These are phyloP conservation scores for Cucurbitaria berberidis DNA, from an alignment of 2,329 filamentous ascomycete species.

Conservation along the genomic window DNA sequence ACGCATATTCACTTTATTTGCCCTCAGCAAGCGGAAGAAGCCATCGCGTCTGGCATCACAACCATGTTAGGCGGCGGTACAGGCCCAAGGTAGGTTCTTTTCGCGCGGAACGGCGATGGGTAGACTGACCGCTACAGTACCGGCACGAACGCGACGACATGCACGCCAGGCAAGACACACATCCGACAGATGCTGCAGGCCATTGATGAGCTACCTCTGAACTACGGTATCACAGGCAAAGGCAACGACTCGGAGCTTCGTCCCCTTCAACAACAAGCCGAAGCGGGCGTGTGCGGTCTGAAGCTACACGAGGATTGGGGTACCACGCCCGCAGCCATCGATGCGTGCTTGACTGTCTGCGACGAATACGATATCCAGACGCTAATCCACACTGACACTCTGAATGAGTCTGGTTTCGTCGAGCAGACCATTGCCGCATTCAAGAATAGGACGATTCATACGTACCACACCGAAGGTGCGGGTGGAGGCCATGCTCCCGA, in stretches of 20 bases:
- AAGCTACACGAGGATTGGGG: conserved; percentile 99
- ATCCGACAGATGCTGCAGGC: conserved; percentile 91
- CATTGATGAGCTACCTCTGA: conserved; percentile 79
- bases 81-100: conserved; percentile 72
- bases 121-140: conserved; percentile 62
- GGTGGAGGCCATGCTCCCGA: conserved; percentile 95
- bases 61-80: conserved; percentile 91
- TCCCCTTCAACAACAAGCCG: conserved; percentile 78
- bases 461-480: conserved; percentile 95
- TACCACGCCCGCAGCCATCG: conserved; percentile 86
- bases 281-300: conserved; percentile 84
- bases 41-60: conserved; percentile 84
- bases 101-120: background rate
- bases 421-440: conserved; percentile 88
- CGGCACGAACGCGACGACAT: conserved; percentile 89
- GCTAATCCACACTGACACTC: conserved; percentile 92
- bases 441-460: conserved; percentile 87
- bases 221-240: conserved; percentile 90
- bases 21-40: conserved; percentile 86
- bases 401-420: conserved; percentile 97
- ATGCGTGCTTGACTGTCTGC: conserved; percentile 78
- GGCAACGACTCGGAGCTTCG: conserved; percentile 79
- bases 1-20: conserved; percentile 95
- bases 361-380: conserved; percentile 93
- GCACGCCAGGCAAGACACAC: conserved; percentile 83